Evolutionary conservation across 2,329 filamentous ascomycete species (phyloP), one percentile per base, ranked within the genome.

Genomic region (Diatrype stigma): DNA sequence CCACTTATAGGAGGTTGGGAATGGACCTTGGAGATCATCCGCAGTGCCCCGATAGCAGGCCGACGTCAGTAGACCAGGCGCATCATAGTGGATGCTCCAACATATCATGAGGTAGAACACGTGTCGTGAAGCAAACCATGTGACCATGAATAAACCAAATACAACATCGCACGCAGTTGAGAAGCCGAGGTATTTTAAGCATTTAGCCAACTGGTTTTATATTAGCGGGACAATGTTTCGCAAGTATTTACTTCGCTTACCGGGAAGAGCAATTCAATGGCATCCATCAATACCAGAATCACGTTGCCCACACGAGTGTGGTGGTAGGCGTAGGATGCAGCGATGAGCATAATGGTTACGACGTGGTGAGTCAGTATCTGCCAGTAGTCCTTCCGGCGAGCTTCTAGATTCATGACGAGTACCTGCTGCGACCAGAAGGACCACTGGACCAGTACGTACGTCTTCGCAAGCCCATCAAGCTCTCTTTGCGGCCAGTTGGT

Each of bases 281-380:
- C 78, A 63, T 97, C 93, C 90, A 97, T 96, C 56, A 95, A 78
- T 48, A 90, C 86, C 49, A 97, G 74, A 49, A 96, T 90, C 38
- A 95, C 79, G 63, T 91, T 94, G 46, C 89, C 91, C 26, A 96
- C 89, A 40, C 88, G 87, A 50, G 86, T 93, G 65, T 90, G 85
- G 64, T 92, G 85, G 67, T 94, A 96, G 55, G 84, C 81, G 68
- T 96, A 96, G 55, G 88, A 91, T 28, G 85, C 80, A 53, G 84
- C 83, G 53, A 97, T 84, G 44, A 97, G 81, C 3, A 77, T 74
- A 62, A 84, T 89, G 21, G 93, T 97, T 63, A 96, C 84, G 64
- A 96, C 79, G 72, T 97, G 93, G 69, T 97, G 93, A 14, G 84
- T 85, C 58, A 96, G 84, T 93, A 97, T 97, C 71, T 96, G 91